Percentiles rank a stretch among this genome's conserved stretches.
Conservation (phyloP, 1,284 basidiomycete species). For the Grifola frondosa region DNA sequence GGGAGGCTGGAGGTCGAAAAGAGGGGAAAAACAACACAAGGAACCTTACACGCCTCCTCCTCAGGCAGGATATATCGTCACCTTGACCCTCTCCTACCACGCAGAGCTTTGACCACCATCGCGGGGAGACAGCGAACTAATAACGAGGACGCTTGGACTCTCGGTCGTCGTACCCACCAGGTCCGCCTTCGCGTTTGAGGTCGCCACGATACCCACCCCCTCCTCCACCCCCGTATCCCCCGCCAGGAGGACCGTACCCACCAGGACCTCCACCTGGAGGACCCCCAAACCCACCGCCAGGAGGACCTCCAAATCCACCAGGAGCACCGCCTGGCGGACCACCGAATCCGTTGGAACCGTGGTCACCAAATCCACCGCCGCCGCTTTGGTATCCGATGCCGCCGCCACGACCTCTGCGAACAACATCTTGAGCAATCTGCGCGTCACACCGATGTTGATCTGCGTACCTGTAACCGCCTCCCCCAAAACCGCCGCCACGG, state of each 20-base stretch:
- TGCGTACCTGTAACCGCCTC: conserved; percentile 42
- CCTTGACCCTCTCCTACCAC: not conserved
- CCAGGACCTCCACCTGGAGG: conserved; percentile 69
- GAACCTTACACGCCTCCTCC: conserved; percentile 8
- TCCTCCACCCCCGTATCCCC: conserved; percentile 27
- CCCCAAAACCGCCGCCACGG: conserved; percentile 32
- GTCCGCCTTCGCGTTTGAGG: conserved; percentile 68
- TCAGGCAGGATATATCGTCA: not conserved
- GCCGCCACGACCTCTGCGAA: conserved; percentile 60
- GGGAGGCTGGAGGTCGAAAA: not conserved
- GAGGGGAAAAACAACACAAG: conserved; percentile 7
- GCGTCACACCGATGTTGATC: conserved; percentile 2
- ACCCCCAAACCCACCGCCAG: conserved; percentile 59
- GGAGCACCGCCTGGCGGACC: conserved; percentile 39
- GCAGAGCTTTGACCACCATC: too few species aligned
- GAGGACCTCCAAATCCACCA: conserved; percentile 37
- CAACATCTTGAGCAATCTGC: conserved; percentile 15
- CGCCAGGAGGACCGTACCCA: conserved; percentile 48
- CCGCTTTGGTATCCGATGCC: conserved; percentile 69
- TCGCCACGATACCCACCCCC: conserved; percentile 40
- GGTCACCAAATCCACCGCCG: conserved; percentile 33
- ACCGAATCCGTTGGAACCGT: conserved; percentile 34
- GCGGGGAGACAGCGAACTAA: conserved; percentile 36
- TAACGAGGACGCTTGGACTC: conserved; percentile 80
- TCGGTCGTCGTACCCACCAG: conserved; percentile 76